Base-by-base conservation (phyloP, 2,329 filamentous ascomycete genomes). In the Fusarium mundagurra region DNA sequence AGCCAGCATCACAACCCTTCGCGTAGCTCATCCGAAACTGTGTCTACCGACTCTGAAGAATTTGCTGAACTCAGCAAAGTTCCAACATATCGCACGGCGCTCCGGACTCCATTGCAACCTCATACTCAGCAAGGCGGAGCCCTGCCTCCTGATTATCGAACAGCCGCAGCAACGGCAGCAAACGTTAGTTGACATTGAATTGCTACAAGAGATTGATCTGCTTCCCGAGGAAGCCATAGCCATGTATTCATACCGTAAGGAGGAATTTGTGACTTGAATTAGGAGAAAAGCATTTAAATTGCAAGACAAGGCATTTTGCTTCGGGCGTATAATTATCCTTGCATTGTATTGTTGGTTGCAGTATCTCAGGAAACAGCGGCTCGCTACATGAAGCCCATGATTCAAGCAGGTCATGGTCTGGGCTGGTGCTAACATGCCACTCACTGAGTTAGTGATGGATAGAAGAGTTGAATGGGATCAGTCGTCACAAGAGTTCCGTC, bases 61-160 rank as follows among this genome's bases (percentile, higher is more conserved):
- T 82, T 94, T 71, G 87, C 88, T 55, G 88, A 90, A 68, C 84
- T 95, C 38, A 92, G 86, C 78, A 92, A 92, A 73, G 92, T 95
- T 3, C 93, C 93, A 1, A 94, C 92, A 63, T 95, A 95, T 80
- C 88, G 88, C 13, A 95, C 93, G 1, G 93, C 93, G 0, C 89
- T 94, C 27, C 89, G 89, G 64, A 89, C 91, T 3, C 89, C 90
- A 8, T 87, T 90, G 12, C 86, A 88, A 57, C 84, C 86, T 38
- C 85, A 85, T 14, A 85, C 82, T 45, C 85, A 85, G 47, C 80
- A 85, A 13, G 85, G 86, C n/a, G 85, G 85, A 38, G 81, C 83
- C 16, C 81, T 81, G 8, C 86, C 94, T 16, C 92, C 92, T 0
- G 90, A 92, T 76, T 94, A 94, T 78, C 82, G 87, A 58, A 87